Conservation (phyloP, 257 asterid genomes). For the Scutellaria baicalensis region DNA sequence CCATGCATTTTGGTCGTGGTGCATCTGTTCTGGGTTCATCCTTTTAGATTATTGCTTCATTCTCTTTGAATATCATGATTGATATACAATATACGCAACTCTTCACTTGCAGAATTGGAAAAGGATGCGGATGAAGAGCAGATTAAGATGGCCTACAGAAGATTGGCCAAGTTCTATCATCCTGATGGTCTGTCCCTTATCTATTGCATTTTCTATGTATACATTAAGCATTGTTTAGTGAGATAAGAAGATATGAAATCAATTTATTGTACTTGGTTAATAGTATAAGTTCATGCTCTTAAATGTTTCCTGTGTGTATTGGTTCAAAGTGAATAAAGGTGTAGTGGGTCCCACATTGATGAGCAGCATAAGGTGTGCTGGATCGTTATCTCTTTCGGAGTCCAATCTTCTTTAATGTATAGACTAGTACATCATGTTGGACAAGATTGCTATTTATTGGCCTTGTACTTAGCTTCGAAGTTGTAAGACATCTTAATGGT, state of each 20-base stretch:
- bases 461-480: background rate
- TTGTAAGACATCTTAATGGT: background rate
- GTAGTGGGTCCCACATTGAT: background rate
- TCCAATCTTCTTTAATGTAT: background rate
- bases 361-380: background rate
- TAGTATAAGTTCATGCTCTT: background rate
- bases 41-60: background rate
- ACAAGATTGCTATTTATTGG: background rate
- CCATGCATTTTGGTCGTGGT: background rate
- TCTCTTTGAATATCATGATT: background rate
- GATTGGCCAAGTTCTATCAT: slow-evolving; percentile 92
- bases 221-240: background rate
- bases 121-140: slow-evolving; percentile 82
- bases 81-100: slow-evolving; percentile 3
- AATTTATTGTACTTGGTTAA: background rate
- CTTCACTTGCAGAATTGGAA: slow-evolving; percentile 62
- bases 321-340: background rate
- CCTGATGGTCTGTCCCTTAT: slow-evolving; percentile 78
- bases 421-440: background rate
- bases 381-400: background rate
- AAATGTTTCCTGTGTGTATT: background rate
- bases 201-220: background rate
- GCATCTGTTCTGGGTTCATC: background rate
- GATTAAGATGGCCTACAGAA: slow-evolving; percentile 82
- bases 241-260: background rate